A percentile compares a stretch with the other conserved stretches of the same genome.
These are phyloP conservation scores for Coemansia sp. DNA, from an alignment of 192 early-diverging fungal genomes.

Conservation along the genomic window DNA sequence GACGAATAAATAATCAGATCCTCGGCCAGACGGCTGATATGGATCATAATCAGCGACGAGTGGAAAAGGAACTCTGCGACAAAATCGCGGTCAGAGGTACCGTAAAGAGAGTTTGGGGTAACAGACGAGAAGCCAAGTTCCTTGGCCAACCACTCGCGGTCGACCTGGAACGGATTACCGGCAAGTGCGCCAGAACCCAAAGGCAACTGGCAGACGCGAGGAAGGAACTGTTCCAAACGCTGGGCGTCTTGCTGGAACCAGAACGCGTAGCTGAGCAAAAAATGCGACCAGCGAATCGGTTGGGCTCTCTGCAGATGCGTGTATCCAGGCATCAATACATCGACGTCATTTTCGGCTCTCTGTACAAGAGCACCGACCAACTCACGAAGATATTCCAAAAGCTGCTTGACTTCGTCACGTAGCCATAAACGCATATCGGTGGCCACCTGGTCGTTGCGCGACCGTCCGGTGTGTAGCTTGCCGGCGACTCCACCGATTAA, in stretches of 20 bases:
- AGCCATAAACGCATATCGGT: conserved; percentile 97
- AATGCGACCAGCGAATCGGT: conserved; percentile 97
- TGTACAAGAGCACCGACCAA: conserved; percentile 70
- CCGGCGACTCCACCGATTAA: conserved; percentile 89
- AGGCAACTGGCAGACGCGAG: conserved; percentile 82
- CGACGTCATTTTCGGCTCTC: conserved; percentile 85
- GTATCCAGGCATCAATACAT: conserved; percentile 98
- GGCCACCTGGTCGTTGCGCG: conserved; percentile 97
- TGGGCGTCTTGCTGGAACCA: conserved; percentile 84
- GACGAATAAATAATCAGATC: conserved; percentile 95
- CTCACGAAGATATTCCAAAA: conserved; percentile 70
- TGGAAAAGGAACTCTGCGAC: conserved; percentile 97
- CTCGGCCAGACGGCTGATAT: conserved; percentile 87
- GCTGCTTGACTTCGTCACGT: conserved; percentile 69
- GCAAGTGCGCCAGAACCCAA: conserved; percentile 94
- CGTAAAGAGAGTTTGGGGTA: conserved; percentile 88
- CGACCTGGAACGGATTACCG: conserved; percentile 95
- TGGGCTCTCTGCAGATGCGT: conserved; percentile 99
- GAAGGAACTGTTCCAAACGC: conserved; percentile 76
- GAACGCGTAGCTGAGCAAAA: conserved; percentile 88
- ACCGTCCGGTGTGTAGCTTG: conserved; percentile 95
- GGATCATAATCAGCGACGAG: conserved; percentile 87
- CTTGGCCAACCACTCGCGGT: conserved; percentile 84
- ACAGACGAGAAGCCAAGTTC: conserved; percentile 85
- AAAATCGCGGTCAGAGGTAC: conserved; percentile 94